Conservation (phyloP, 176 grass and related monocot genomes). For the Olyra latifolia region DNA sequence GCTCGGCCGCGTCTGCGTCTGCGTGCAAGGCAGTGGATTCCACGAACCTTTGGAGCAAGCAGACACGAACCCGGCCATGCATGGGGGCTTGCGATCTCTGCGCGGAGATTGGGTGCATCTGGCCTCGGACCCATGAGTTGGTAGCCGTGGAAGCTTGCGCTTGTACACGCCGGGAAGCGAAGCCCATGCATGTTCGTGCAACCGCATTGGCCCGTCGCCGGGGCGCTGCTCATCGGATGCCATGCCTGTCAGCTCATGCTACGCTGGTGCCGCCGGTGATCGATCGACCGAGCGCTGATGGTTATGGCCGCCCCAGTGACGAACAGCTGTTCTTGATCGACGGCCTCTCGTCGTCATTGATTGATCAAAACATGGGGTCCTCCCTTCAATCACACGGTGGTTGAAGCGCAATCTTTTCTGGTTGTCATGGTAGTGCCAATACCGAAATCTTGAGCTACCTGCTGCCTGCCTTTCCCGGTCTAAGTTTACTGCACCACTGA, state of each 20-base stretch:
- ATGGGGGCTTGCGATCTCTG: constrained; percentile 29
- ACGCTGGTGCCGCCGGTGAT: neutral
- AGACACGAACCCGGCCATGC: neutral
- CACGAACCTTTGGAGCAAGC: constrained; percentile 24
- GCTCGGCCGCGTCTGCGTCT: neutral
- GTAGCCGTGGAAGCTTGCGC: neutral
- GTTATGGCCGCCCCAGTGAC: neutral
- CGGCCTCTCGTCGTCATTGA: neutral
- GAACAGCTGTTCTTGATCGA: neutral
- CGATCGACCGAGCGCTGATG: neutral
- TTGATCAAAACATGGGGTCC: neutral
- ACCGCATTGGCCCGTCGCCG: constrained; percentile 1
- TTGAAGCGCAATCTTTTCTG: constrained; percentile 13
- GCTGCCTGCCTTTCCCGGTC: neutral
- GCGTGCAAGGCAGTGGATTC: too few relatives aligned
- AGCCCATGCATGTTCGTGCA: constrained; percentile 19
- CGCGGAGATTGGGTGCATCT: constrained; percentile 12
- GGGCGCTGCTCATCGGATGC: neutral
- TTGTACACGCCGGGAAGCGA: neutral
- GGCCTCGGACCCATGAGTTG: constrained; percentile 2
- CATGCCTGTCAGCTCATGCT: constrained; percentile 8
- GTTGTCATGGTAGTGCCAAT: constrained; percentile 31
- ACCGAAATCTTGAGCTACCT: neutral
- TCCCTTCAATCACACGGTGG: constrained; percentile 6
- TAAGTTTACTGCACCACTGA: neutral